Percentiles rank a stretch among this genome's conserved stretches.
These are phyloP conservation scores for Candida labiduridarum DNA, from an alignment of 1,139 yeast genomes.

Conservation along the genomic window DNA sequence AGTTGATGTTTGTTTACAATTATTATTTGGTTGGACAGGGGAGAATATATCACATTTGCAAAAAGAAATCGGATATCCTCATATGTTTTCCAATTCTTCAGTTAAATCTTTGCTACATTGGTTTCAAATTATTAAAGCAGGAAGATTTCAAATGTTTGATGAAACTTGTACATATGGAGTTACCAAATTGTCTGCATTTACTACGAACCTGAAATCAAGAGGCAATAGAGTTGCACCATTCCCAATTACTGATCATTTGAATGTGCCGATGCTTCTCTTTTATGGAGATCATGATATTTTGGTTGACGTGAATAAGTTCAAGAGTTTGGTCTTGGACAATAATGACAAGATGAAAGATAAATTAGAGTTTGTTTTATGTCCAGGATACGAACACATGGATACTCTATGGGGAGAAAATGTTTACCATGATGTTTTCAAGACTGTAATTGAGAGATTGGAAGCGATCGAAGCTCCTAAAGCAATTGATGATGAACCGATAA, in stretches of 20 bases:
- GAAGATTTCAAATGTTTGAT: slow-evolving; percentile 51
- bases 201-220: slow-evolving; percentile 24
- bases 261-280: slow-evolving; percentile 44
- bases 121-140: slow-evolving; percentile 47
- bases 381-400: slow-evolving; percentile 40
- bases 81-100: slow-evolving; percentile 49
- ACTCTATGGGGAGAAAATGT: slow-evolving; percentile 37
- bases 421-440: slow-evolving; percentile 29
- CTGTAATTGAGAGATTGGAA: slow-evolving; percentile 17
- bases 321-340: slow-evolving; percentile 25
- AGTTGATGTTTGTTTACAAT: slow-evolving; percentile 38
- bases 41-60: slow-evolving; percentile 35
- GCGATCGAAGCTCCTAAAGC: neutral
- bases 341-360: slow-evolving; percentile 28
- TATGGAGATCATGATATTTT: slow-evolving; percentile 46
- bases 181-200: slow-evolving; percentile 26
- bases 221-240: slow-evolving; percentile 59
- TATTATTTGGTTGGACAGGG: slow-evolving; percentile 47
- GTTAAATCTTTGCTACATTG: slow-evolving; percentile 50
- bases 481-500: neutral
- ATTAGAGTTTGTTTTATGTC: slow-evolving; percentile 26
- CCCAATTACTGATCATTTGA: slow-evolving; percentile 46
- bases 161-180: slow-evolving; percentile 37
- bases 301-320: slow-evolving; percentile 41
- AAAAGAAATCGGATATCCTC: slow-evolving; percentile 46